Conservation (phyloP, 2,329 filamentous ascomycete genomes). For the Neonectria faginata region DNA sequence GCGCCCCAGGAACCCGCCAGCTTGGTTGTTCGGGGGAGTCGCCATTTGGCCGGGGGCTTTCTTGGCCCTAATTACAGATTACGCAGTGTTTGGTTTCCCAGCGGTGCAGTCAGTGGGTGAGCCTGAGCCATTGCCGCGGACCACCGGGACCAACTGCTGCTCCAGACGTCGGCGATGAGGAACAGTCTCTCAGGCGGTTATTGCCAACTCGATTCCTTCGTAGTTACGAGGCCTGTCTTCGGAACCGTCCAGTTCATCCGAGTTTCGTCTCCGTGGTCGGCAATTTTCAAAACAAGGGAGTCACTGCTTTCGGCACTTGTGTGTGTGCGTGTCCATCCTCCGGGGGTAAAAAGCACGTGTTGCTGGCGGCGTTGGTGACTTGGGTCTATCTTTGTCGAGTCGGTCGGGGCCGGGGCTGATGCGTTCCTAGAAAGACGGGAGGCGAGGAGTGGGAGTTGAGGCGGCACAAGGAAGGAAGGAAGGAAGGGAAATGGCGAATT, state of each 20-base stretch:
- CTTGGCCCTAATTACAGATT: conserved; percentile 4
- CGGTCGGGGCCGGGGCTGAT: neutral
- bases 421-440: conserved; percentile 5
- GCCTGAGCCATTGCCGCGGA: conserved; percentile 37
- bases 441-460: neutral
- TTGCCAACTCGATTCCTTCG: conserved; percentile 6
- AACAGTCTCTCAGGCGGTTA: conserved; percentile 8
- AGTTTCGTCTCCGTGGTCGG: conserved; percentile 9
- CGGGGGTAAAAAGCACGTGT: conserved; percentile 11
- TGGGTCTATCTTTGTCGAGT: conserved; percentile 16
- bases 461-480: neutral
- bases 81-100: neutral
- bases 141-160: conserved; percentile 28
- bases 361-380: neutral
- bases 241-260: conserved; percentile 10
- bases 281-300: neutral
- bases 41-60: conserved; percentile 42
- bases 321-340: neutral
- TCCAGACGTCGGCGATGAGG: conserved; percentile 20
- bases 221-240: conserved; percentile 30
- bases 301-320: neutral
- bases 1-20: conserved; percentile 37
- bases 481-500: conserved; percentile 9
- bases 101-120: neutral
- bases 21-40: conserved; percentile 37